phyloP scores from a whole-genome alignment of 2,329 filamentous ascomycete genomes.

The Thielaviopsis euricoi region DNA sequence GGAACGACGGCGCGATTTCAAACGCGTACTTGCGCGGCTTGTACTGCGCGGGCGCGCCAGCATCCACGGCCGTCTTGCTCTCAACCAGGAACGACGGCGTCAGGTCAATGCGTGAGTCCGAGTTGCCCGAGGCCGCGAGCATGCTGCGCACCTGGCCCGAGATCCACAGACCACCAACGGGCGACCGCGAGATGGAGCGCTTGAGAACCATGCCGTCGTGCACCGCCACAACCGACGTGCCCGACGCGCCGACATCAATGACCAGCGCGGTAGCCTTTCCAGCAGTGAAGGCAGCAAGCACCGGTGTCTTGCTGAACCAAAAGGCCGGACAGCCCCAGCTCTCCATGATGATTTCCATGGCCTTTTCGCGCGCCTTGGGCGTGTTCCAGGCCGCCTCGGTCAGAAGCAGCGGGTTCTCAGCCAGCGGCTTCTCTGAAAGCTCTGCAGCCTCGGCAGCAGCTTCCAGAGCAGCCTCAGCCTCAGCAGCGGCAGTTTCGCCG shows the following conservation, averaged over 20 bases:
- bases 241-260: constrained; percentile 78
- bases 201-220: constrained; percentile 91
- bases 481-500: constrained; percentile 1
- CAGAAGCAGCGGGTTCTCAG: constrained; percentile 82
- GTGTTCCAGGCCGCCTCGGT: constrained; percentile 91
- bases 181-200: constrained; percentile 73
- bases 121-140: constrained; percentile 40
- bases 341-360: constrained; percentile 93
- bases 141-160: constrained; percentile 74
- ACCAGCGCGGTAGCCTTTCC: constrained; percentile 89
- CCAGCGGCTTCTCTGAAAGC: constrained; percentile 57
- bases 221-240: constrained; percentile 76
- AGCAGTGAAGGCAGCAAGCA: constrained; percentile 78
- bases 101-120: constrained; percentile 51
- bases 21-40: constrained; percentile 53
- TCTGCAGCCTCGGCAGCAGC: constrained; percentile 16
- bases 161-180: constrained; percentile 76
- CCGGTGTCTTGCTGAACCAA: constrained; percentile 77
- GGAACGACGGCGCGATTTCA: constrained; percentile 52
- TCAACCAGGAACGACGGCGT: constrained; percentile 77
- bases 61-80: constrained; percentile 78
- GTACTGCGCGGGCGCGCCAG: constrained; percentile 61
- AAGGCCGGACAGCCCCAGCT: constrained; percentile 91
- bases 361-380: constrained; percentile 75
- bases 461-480: constrained; percentile 14